Conservation (phyloP, 2,329 filamentous ascomycete genomes). For the Verticillium tricorpus region DNA sequence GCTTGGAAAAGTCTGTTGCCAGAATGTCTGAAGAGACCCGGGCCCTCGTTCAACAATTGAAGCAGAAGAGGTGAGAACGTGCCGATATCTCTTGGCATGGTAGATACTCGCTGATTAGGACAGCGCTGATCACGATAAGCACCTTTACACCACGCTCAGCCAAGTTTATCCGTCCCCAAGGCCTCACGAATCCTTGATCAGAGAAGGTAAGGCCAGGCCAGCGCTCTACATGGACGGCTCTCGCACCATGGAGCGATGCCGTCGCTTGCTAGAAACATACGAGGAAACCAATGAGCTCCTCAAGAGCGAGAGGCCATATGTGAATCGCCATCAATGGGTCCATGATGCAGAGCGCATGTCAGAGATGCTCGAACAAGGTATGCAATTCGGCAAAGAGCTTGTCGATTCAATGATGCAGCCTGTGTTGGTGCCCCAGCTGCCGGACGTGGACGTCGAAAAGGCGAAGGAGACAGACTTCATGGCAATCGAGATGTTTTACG, state of each 20-base stretch:
- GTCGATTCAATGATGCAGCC: slow-evolving; percentile 24
- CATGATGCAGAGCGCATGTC: slow-evolving; percentile 25
- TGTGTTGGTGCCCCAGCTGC: slow-evolving; percentile 2
- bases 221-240: background rate
- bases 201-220: background rate
- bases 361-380: slow-evolving; percentile 20
- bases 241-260: background rate
- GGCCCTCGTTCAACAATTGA: background rate
- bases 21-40: too few species aligned
- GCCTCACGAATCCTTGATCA: background rate
- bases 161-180: background rate
- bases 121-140: background rate
- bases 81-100: background rate
- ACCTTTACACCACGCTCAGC: background rate
- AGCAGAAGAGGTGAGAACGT: background rate
- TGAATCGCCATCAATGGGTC: slow-evolving; percentile 17
- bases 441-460: background rate
- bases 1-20: too few species aligned
- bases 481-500: slow-evolving; percentile 27
- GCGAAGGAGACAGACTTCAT: slow-evolving; percentile 24
- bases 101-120: too few species aligned
- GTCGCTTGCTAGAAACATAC: background rate
- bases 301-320: background rate
- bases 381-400: slow-evolving; percentile 16
- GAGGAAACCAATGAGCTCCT: background rate